Evolutionary conservation across 169 alveolate genomes (phyloP).

Genomic region (Eimeria sp.): DNA sequence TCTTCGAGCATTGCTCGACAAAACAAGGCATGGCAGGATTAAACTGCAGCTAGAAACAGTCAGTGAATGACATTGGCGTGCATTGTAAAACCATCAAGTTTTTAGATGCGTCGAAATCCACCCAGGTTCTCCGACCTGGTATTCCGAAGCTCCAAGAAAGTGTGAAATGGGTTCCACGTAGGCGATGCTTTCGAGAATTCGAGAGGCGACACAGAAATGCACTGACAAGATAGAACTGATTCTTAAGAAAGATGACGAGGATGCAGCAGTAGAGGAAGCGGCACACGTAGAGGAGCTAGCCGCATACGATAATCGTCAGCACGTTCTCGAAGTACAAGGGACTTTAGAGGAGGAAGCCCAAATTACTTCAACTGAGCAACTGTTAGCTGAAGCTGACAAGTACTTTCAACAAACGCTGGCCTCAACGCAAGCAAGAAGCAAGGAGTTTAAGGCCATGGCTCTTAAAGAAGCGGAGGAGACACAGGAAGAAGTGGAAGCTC

Average conservation of each 20-base stretch:
- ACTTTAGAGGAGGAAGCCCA: conserved; percentile 32
- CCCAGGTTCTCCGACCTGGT: background rate
- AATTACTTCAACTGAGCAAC: conserved; percentile 6
- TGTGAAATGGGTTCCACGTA: conserved; percentile 7
- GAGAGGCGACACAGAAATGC: conserved; percentile 35
- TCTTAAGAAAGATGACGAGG: conserved; percentile 37
- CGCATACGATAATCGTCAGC: conserved; percentile 15
- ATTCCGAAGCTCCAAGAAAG: background rate
- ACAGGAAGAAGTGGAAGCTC: conserved; percentile 36
- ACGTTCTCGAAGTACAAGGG: conserved; percentile 62
- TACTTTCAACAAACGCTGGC: conserved; percentile 25
- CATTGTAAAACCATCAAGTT: background rate
- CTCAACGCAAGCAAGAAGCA: conserved; percentile 33
- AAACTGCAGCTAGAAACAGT: conserved; percentile 56
- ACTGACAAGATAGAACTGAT: background rate
- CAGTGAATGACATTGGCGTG: background rate
- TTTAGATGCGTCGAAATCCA: background rate
- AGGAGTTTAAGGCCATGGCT: background rate
- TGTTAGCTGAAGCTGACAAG: conserved; percentile 56
- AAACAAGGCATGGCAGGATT: conserved; percentile 33
- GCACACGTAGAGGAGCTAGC: conserved; percentile 59
- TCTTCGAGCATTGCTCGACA: conserved; percentile 13
- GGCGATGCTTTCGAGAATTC: conserved; percentile 68
- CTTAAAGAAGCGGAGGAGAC: conserved; percentile 29
- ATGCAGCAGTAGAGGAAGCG: conserved; percentile 27